Conservation (phyloP, 2,329 filamentous ascomycete genomes). For the Neopestalotiopsis sp. region DNA sequence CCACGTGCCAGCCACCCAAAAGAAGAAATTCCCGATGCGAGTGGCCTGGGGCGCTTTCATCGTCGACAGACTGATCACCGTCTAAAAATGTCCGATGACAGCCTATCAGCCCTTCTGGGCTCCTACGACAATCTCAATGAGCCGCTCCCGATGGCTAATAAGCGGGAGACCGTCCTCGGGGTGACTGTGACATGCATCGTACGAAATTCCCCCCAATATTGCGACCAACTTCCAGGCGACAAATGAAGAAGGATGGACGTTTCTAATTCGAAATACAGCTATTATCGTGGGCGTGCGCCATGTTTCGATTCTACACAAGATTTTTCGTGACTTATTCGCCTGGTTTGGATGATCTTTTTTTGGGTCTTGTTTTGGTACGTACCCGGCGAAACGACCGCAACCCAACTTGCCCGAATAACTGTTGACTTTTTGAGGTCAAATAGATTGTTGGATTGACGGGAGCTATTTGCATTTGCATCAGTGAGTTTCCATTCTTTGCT, state of each 20-base stretch:
- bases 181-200: conserved; percentile 23
- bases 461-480: conserved; percentile 9
- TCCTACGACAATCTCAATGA: conserved; percentile 26
- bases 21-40: not conserved
- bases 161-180: conserved; percentile 21
- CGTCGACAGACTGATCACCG: not conserved
- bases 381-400: not conserved
- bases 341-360: conserved; percentile 30
- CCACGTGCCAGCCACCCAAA: not conserved
- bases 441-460: not conserved
- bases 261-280: not conserved
- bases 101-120: conserved; percentile 21
- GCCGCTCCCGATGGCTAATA: conserved; percentile 25
- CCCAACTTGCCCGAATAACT: not conserved
- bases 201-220: not conserved
- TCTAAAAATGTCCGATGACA: conserved; percentile 11
- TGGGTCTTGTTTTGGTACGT: conserved; percentile 22
- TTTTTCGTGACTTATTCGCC: conserved; percentile 23
- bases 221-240: not conserved
- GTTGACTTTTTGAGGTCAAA: not conserved
- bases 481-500: not conserved
- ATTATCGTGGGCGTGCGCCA: conserved; percentile 21
- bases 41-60: not conserved
- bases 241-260: not conserved
- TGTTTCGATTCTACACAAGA: conserved; percentile 28